These are phyloP conservation scores for Atkinsonella hypoxylon DNA, from an alignment of 2,329 filamentous ascomycete species.

Conservation along the genomic window DNA sequence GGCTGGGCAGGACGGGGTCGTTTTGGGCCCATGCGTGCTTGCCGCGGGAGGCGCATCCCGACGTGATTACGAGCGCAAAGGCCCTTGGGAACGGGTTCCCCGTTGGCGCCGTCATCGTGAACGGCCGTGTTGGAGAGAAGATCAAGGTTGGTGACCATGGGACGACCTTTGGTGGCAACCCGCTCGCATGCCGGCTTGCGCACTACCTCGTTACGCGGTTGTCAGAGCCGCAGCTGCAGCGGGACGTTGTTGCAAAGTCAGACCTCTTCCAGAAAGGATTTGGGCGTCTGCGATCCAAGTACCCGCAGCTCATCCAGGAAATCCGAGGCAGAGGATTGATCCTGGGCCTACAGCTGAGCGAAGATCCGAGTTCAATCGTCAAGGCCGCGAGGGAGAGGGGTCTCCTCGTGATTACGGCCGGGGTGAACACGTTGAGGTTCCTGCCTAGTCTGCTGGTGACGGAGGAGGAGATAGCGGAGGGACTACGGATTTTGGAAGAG, in stretches of 20 bases:
- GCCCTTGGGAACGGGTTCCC: constrained; percentile 94
- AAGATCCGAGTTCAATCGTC: constrained; percentile 62
- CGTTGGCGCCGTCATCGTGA: constrained; percentile 58
- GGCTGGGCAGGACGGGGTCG: constrained; percentile 71
- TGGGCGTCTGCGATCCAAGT: constrained; percentile 32
- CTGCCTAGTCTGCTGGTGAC: constrained; percentile 78
- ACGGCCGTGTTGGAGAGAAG: constrained; percentile 26
- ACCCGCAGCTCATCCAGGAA: constrained; percentile 63
- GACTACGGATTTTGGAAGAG: constrained; percentile 63
- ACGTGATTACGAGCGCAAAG: constrained; percentile 89
- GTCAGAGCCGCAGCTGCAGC: constrained; percentile 56
- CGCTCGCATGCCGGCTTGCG: constrained; percentile 70
- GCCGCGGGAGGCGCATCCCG: constrained; percentile 77
- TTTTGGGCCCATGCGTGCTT: constrained; percentile 79
- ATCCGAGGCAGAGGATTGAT: constrained; percentile 76
- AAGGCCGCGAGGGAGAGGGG: constrained; percentile 81
- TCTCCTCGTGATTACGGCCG: constrained; percentile 81
- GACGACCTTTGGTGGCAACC: constrained; percentile 90
- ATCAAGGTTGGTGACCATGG: constrained; percentile 66
- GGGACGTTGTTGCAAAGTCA: constrained; percentile 55
- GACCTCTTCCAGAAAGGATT: constrained; percentile 37
- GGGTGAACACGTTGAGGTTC: constrained; percentile 83
- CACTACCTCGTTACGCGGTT: constrained; percentile 76
- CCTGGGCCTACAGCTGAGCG: constrained; percentile 69
- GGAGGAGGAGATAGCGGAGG: constrained; percentile 67